Base-by-base conservation (phyloP, 2,329 filamentous ascomycete genomes). In the Sporothrix inflata region DNA sequence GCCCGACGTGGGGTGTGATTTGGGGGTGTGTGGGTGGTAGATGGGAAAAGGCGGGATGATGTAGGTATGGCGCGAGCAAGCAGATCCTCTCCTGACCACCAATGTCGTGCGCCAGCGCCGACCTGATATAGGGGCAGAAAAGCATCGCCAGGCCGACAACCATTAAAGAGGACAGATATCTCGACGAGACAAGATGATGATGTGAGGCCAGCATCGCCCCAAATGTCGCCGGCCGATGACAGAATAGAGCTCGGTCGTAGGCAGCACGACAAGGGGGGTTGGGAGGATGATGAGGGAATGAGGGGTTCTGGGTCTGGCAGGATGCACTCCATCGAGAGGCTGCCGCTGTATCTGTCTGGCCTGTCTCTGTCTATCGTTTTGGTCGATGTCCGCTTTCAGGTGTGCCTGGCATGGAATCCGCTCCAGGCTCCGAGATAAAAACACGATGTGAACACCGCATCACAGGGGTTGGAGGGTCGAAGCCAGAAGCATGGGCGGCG, bases 391-490 rank as follows among this genome's bases (percentile, higher is more conserved):
- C 57, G 38, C 45, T 42, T 69, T 45, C n/a, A 21, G n/a, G 21
- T 65, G 45, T 49, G 61, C 68, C 53, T 70, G 68, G 40, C 40
- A 14, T 27, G 53, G 57, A 30, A 42, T 70, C 71, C 67, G 67
- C 60, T 72, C 71, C 60, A 72, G 71, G 71, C 71, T 66, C 67
- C 71, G 67, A 72, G 57, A 72, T 72, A 66, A 70, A 57, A 38
- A 53, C 53, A 57, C 38, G 2, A 55, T 30, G 40, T 57, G 67
- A 69, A 69, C 67, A 69, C 67, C 67, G 51, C 34, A 69, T 69
- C 67, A 9, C 12, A 30, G 51, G 24, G 21, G 11, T 14, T 47
- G 38, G 38, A 27, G 38, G n/a, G n/a, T n/a, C n/a, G n/a, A n/a
- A n/a, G n/a, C n/a, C 6, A 4, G 19, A 60, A 42, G 34, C 57